Conservation (phyloP, 257 asterid species). For the Jacaranda mimosifolia region DNA sequence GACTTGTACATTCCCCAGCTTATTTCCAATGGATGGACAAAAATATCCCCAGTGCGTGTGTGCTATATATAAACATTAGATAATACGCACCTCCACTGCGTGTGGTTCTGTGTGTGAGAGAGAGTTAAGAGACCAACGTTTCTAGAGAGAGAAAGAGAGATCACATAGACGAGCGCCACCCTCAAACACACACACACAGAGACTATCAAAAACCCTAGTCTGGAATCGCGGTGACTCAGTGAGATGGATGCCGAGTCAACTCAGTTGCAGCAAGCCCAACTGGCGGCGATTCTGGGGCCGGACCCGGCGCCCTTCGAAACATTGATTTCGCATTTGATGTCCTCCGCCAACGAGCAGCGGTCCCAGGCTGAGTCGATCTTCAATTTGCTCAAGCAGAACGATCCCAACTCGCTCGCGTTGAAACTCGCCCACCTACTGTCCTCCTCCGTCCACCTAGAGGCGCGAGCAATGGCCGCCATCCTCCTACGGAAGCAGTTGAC, state of each 20-base stretch:
- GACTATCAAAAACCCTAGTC: conserved; percentile 60
- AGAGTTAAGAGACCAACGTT: background rate
- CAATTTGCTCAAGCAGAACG: conserved; percentile 82
- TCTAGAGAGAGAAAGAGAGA: conserved; percentile 35
- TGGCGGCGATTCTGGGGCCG: conserved; percentile 75
- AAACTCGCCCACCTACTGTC: conserved; percentile 77
- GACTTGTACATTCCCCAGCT: conserved; percentile 39
- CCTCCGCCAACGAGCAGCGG: conserved; percentile 84
- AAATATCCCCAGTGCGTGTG: conserved; percentile 30
- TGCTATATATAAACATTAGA: conserved; percentile 8
- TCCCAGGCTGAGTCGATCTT: conserved; percentile 89
- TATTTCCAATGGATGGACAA: conserved; percentile 21
- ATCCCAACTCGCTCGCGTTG: conserved; percentile 79
- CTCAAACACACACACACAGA: conserved; percentile 11
- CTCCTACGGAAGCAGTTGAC: conserved; percentile 89
- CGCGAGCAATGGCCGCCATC: conserved; percentile 86
- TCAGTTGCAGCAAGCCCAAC: conserved; percentile 82
- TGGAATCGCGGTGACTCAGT: conserved; percentile 38
- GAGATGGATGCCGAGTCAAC: conserved; percentile 79
- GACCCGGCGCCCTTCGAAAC: conserved; percentile 85
- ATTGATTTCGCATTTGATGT: conserved; percentile 84
- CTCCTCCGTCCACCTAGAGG: conserved; percentile 62
- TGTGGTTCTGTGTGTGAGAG: conserved; percentile 47
- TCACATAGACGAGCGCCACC: conserved; percentile 39
- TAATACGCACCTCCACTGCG: conserved; percentile 33